These are phyloP conservation scores for Mallotus nudiflorus DNA, from an alignment of 345 rosid genomes.

Conservation along the genomic window DNA sequence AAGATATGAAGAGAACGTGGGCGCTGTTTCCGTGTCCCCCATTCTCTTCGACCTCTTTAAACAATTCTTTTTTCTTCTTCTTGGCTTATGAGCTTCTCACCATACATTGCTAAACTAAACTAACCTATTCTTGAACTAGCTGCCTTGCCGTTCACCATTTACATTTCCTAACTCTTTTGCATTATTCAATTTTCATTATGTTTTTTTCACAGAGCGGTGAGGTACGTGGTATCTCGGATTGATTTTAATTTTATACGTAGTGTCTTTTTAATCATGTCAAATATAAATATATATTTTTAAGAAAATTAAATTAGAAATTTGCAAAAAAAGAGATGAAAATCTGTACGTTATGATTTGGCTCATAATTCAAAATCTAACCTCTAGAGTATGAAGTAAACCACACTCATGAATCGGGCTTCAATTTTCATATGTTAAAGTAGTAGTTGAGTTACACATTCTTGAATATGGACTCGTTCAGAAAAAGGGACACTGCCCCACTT, in stretches of 20 bases:
- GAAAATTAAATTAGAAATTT: too few relatives aligned
- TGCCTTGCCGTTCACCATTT: constrained; percentile 3
- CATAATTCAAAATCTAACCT: too few relatives aligned
- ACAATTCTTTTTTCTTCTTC: constrained; percentile 49
- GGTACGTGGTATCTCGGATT: too few relatives aligned
- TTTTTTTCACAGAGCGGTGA: too few relatives aligned
- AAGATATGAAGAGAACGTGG: constrained; percentile 76
- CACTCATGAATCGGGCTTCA: background rate
- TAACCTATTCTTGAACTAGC: constrained; percentile 46
- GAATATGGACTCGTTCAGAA: constrained; percentile 9
- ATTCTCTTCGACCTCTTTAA: constrained; percentile 37
- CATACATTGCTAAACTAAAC: constrained; percentile 17
- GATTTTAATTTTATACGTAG: too few relatives aligned
- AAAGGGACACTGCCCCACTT: background rate
- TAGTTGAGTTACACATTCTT: background rate
- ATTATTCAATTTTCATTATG: background rate
- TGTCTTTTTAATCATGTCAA: too few relatives aligned
- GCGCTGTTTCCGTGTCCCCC: constrained; percentile 87
- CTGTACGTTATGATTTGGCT: too few relatives aligned
- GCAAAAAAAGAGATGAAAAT: too few relatives aligned
- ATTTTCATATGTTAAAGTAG: background rate
- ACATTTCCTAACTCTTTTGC: background rate
- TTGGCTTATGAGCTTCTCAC: constrained; percentile 81
- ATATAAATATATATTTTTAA: too few relatives aligned
- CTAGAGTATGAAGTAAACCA: too few relatives aligned